These are phyloP conservation scores for Torulaspora indica DNA, from an alignment of 805 yeast genomes.

Conservation along the genomic window DNA sequence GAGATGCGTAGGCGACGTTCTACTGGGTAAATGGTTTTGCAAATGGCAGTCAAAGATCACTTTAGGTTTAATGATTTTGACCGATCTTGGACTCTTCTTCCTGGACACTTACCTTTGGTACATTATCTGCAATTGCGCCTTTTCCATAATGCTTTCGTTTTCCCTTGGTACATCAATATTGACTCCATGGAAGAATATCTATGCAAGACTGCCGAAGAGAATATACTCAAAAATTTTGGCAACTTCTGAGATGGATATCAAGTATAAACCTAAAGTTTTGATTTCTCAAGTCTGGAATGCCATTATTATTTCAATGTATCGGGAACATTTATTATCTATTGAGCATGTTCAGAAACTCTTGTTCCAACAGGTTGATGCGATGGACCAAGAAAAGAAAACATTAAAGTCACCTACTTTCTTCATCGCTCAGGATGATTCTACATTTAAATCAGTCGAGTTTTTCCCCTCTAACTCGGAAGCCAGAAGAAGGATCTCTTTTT, in stretches of 20 bases:
- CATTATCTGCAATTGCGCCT: constrained; percentile 69
- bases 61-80: constrained; percentile 47
- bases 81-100: constrained; percentile 66
- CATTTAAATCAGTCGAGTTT: constrained; percentile 49
- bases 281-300: constrained; percentile 81
- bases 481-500: constrained; percentile 74
- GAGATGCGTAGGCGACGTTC: constrained; percentile 57
- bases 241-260: constrained; percentile 44
- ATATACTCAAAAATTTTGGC: constrained; percentile 65
- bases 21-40: constrained; percentile 53
- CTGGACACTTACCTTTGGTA: constrained; percentile 85
- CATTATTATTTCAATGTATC: constrained; percentile 72
- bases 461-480: constrained; percentile 70
- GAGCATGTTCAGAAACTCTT: constrained; percentile 67
- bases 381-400: constrained; percentile 38
- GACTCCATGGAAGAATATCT: constrained; percentile 86
- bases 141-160: constrained; percentile 66
- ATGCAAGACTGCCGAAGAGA: constrained; percentile 69
- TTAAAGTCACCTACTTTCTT: constrained; percentile 73
- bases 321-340: constrained; percentile 70
- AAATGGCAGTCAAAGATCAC: constrained; percentile 53
- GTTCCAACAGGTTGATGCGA: constrained; percentile 46
- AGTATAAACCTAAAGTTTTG: constrained; percentile 48
- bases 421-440: constrained; percentile 75
- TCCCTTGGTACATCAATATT: constrained; percentile 76